phyloP scores from a whole-genome alignment of 2,329 filamentous ascomycete species.

The Trichoderma atroviride region DNA sequence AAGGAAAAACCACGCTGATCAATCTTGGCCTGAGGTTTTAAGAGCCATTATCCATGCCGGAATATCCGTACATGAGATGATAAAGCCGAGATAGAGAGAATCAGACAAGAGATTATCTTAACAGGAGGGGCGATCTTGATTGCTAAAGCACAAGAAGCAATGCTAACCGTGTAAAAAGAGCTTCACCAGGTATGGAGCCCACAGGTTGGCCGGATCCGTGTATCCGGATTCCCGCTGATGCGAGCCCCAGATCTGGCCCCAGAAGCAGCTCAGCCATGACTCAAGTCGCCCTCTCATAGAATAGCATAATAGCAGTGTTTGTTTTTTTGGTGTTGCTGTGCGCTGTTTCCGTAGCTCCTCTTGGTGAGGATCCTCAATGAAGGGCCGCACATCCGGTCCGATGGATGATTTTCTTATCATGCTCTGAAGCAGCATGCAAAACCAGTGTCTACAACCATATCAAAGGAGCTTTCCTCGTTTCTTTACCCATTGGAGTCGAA shows the following conservation, averaged over 20 bases:
- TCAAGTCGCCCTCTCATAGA: background rate
- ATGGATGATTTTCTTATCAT: background rate
- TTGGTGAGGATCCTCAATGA: too few species aligned
- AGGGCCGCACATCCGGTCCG: background rate
- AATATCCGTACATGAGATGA: background rate
- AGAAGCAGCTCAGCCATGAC: conserved; percentile 6
- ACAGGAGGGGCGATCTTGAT: background rate
- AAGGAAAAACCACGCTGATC: background rate
- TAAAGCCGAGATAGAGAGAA: too few species aligned
- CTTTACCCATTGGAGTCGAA: background rate
- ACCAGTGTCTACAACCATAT: background rate
- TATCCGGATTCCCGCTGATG: background rate
- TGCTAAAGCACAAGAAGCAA: background rate
- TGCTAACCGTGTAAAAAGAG: too few species aligned
- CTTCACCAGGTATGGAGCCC: background rate
- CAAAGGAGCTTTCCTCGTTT: background rate
- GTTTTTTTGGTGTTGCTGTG: background rate
- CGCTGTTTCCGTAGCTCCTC: background rate
- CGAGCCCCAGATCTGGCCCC: conserved; percentile 8
- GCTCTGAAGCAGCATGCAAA: background rate
- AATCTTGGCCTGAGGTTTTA: background rate
- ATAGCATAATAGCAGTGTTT: background rate
- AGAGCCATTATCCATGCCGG: background rate
- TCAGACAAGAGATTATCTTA: background rate
- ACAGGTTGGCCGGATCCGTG: conserved; percentile 1